Conservation (phyloP, 495 filamentous ascomycete species). For the Penicillium turbatum region DNA sequence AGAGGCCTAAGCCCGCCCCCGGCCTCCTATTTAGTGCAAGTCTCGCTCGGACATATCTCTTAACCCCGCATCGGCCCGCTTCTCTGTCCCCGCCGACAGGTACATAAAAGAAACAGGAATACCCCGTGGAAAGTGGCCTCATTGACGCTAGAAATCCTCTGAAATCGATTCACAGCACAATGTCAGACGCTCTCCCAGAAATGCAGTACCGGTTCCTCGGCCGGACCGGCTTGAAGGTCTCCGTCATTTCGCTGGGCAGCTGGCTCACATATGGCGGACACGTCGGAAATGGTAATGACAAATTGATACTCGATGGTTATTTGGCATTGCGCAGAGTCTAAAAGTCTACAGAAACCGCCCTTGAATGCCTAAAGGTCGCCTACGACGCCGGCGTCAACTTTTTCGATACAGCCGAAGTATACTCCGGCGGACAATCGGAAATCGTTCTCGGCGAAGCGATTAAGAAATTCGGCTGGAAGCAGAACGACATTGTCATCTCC, state of each 20-base stretch:
- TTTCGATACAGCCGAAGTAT: conserved; percentile 52
- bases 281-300: conserved; percentile 56
- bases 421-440: conserved; percentile 62
- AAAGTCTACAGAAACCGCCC: conserved; percentile 51
- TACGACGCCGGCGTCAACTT: conserved; percentile 76
- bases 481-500: conserved; percentile 77
- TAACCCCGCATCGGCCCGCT: conserved; percentile 16
- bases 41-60: background rate
- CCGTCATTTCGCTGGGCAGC: conserved; percentile 66
- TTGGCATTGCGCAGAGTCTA: background rate
- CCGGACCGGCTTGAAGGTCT: conserved; percentile 70
- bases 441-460: conserved; percentile 70
- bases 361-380: conserved; percentile 68
- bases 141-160: too few species aligned
- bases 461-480: conserved; percentile 58
- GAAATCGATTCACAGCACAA: background rate
- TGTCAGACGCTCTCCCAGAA: conserved; percentile 43
- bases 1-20: background rate
- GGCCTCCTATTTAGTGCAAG: conserved; percentile 1
- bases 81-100: background rate
- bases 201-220: conserved; percentile 77
- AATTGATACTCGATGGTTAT: too few species aligned
- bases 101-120: background rate
- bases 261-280: conserved; percentile 78
- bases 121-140: too few species aligned